These are phyloP conservation scores for Plectosphaerella plurivora DNA, from an alignment of 2,329 filamentous ascomycete species.

Conservation along the genomic window DNA sequence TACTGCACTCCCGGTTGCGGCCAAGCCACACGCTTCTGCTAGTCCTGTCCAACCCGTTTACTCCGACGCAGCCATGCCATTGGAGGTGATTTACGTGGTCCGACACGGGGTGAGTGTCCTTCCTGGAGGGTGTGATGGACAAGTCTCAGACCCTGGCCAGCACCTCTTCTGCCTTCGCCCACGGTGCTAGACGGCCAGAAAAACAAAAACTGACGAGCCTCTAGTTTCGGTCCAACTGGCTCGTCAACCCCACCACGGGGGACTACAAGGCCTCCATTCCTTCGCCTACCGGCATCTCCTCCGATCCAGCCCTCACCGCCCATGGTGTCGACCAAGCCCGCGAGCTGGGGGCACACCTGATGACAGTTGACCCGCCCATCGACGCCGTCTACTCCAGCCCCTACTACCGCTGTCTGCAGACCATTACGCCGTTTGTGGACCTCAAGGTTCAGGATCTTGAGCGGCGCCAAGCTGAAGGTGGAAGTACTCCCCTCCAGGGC, in stretches of 20 bases:
- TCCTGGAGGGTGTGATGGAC: constrained; percentile 1
- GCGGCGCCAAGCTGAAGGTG: background rate
- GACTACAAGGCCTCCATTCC: constrained; percentile 68
- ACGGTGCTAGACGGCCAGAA: background rate
- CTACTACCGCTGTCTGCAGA: constrained; percentile 85
- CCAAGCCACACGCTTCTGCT: background rate
- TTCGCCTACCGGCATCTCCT: constrained; percentile 82
- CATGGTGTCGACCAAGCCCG: constrained; percentile 81
- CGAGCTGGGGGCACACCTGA: constrained; percentile 67
- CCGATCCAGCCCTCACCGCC: constrained; percentile 81
- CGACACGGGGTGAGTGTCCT: constrained; percentile 64
- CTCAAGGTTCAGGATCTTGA: constrained; percentile 24
- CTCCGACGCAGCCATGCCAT: constrained; percentile 46
- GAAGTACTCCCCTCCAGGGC: background rate
- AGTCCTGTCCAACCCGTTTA: background rate
- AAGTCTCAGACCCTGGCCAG: background rate
- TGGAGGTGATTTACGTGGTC: constrained; percentile 69
- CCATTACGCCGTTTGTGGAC: constrained; percentile 64
- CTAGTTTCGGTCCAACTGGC: constrained; percentile 89
- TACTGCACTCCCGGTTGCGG: background rate
- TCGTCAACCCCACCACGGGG: constrained; percentile 75
- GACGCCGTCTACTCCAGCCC: constrained; percentile 78
- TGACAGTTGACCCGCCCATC: constrained; percentile 59
- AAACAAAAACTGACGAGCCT: constrained; percentile 1
- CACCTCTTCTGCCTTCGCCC: too few relatives aligned